These are phyloP conservation scores for Dactylellina parvicollis DNA, from an alignment of 2,329 filamentous ascomycete species.

Conservation along the genomic window DNA sequence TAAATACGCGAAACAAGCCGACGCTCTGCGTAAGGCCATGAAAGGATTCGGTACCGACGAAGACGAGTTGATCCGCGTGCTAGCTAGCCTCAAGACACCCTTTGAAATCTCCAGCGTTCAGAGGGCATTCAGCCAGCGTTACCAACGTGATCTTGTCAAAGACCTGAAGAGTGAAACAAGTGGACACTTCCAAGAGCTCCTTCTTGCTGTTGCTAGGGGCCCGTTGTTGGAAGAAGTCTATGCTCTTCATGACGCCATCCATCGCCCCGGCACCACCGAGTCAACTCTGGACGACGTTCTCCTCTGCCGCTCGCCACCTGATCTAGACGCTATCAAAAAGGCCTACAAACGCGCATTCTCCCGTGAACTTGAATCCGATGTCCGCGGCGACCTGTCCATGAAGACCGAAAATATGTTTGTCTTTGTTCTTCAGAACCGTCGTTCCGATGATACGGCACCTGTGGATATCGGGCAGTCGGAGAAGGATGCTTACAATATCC, in stretches of 20 bases:
- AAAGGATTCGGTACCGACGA: conserved; percentile 94
- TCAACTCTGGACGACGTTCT: conserved; percentile 84
- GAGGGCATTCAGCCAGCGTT: conserved; percentile 71
- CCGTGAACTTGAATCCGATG: conserved; percentile 74
- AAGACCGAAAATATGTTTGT: conserved; percentile 88
- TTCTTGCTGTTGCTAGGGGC: conserved; percentile 80
- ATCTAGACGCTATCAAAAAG: conserved; percentile 84
- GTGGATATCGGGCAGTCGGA: conserved; percentile 78
- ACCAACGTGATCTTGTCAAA: conserved; percentile 74
- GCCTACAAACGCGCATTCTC: conserved; percentile 76
- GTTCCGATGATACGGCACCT: conserved; percentile 80
- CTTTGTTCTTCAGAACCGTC: conserved; percentile 78
- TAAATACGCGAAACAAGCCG: conserved; percentile 75
- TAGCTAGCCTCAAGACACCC: conserved; percentile 76
- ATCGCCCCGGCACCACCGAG: conserved; percentile 87
- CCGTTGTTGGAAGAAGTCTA: conserved; percentile 81
- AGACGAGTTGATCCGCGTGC: conserved; percentile 74
- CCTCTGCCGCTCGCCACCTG: conserved; percentile 83
- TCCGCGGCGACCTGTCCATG: conserved; percentile 81
- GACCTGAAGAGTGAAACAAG: conserved; percentile 82
- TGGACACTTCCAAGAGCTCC: conserved; percentile 75
- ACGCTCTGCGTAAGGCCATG: conserved; percentile 81
- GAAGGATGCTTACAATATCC: conserved; percentile 78
- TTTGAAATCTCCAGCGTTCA: conserved; percentile 77
- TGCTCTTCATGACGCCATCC: conserved; percentile 75